A percentile compares a stretch with the other conserved stretches of the same genome.
Evolutionary conservation across 768 basidiomycete genomes (phyloP).

Genomic region (Crucibulum laeve): DNA sequence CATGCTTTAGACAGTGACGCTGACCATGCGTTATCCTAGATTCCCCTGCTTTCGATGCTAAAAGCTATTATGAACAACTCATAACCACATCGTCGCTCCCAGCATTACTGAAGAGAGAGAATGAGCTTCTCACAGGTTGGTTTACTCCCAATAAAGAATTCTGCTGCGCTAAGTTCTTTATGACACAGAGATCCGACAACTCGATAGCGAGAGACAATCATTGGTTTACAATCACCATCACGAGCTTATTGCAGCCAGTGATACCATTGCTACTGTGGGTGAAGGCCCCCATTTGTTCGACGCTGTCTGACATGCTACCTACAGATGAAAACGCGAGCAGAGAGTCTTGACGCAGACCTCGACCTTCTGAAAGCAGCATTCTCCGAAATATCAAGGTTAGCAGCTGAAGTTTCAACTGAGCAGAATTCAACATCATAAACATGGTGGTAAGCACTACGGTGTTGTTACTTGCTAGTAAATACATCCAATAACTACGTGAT

Average conservation of each 20-base stretch:
- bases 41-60: slow-evolving; percentile 78
- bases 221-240: slow-evolving; percentile 95
- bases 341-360: slow-evolving; percentile 79
- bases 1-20: not conserved
- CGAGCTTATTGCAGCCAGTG: slow-evolving; percentile 89
- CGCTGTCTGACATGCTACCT: not conserved
- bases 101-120: slow-evolving; percentile 72
- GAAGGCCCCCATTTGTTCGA: not conserved
- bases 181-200: slow-evolving; percentile 70
- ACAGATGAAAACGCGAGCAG: slow-evolving; percentile 86
- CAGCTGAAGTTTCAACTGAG: slow-evolving; percentile 61
- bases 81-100: slow-evolving; percentile 79
- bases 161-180: not conserved
- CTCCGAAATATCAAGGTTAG: slow-evolving; percentile 80
- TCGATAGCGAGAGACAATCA: slow-evolving; percentile 86
- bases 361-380: slow-evolving; percentile 79
- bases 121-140: slow-evolving; percentile 71
- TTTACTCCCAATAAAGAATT: not conserved
- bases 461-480: too few species aligned
- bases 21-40: slow-evolving; percentile 36
- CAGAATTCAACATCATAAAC: not conserved
- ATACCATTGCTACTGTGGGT: slow-evolving; percentile 82
- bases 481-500: too few species aligned
- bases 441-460: slow-evolving; percentile 1
- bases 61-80: slow-evolving; percentile 79